A percentile compares a stretch with the other conserved stretches of the same genome.
These are phyloP conservation scores for Salvia sclarea DNA, from an alignment of 305 asterid species.

Conservation along the genomic window DNA sequence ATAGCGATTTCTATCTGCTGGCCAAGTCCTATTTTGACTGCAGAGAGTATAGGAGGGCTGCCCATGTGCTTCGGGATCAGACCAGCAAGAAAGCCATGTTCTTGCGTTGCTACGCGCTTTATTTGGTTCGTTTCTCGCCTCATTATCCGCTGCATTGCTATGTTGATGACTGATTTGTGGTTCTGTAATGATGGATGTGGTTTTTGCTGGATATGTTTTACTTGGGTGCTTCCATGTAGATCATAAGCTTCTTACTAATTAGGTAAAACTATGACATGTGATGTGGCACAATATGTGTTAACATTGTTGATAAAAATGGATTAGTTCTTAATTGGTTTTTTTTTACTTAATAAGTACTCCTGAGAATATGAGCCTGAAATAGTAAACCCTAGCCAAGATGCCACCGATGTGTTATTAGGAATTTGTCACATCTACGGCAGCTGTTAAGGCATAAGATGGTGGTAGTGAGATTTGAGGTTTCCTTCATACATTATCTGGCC, in stretches of 20 bases:
- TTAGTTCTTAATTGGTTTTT: not conserved
- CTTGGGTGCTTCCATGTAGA: not conserved
- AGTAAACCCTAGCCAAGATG: not conserved
- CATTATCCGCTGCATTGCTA: not conserved
- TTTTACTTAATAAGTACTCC: conserved; percentile 1
- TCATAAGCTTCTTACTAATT: conserved; percentile 6
- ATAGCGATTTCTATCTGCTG: conserved; percentile 73
- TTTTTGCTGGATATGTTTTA: conserved; percentile 8
- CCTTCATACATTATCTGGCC: not conserved
- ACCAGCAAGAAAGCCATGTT: conserved; percentile 78
- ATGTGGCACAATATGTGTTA: not conserved
- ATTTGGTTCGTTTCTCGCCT: conserved; percentile 61
- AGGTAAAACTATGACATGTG: not conserved
- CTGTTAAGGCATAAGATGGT: not conserved
- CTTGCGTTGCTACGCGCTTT: conserved; percentile 86
- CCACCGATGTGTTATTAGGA: not conserved
- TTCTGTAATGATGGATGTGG: not conserved
- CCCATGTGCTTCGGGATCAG: conserved; percentile 90
- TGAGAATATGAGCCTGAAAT: not conserved
- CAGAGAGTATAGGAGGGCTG: conserved; percentile 90
- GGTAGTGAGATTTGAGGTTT: conserved; percentile 4
- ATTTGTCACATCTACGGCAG: not conserved
- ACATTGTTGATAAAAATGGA: not conserved
- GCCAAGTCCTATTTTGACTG: conserved; percentile 95
- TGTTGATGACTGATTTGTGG: conserved; percentile 23